Evolutionary conservation across 208 protist genomes (phyloP).

Genomic region (Trypanosoma lewisi): DNA sequence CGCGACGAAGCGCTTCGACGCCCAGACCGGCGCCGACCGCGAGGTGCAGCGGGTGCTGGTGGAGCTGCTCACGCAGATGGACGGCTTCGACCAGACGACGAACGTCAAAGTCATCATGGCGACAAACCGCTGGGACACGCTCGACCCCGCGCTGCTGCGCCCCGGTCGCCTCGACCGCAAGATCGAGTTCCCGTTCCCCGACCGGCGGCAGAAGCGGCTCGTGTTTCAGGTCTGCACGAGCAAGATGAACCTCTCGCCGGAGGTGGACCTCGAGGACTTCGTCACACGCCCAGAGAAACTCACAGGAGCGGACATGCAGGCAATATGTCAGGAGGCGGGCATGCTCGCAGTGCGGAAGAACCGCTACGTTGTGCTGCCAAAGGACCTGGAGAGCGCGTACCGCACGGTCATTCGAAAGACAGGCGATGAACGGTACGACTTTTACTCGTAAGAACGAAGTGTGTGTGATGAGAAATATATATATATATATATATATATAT

Average conservation of each 20-base stretch:
- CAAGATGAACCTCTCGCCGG: slow-evolving; percentile 98
- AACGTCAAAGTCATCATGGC: slow-evolving; percentile 99
- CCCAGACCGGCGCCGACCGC: slow-evolving; percentile 98
- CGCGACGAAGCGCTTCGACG: slow-evolving; percentile 99
- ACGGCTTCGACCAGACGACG: slow-evolving; percentile 98
- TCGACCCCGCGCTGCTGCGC: slow-evolving; percentile 99
- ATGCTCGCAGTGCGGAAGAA: slow-evolving; percentile 99
- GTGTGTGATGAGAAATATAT: slow-evolving; percentile 4
- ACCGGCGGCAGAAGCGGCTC: slow-evolving; percentile 98
- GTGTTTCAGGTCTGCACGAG: slow-evolving; percentile 98
- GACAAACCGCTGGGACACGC: slow-evolving; percentile 99
- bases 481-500: slow-evolving; percentile 9
- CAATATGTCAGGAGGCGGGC: slow-evolving; percentile 98
- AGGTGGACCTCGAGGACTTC: slow-evolving; percentile 98
- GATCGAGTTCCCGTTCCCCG: slow-evolving; percentile 98
- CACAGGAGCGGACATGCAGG: slow-evolving; percentile 97
- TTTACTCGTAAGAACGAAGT: slow-evolving; percentile 58
- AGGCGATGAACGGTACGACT: slow-evolving; percentile 79
- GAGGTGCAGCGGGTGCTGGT: slow-evolving; percentile 99
- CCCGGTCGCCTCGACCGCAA: slow-evolving; percentile 97
- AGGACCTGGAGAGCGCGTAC: slow-evolving; percentile 99
- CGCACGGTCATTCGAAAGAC: slow-evolving; percentile 84
- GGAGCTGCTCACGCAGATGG: slow-evolving; percentile 99
- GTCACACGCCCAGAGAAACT: slow-evolving; percentile 98
- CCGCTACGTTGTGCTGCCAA: slow-evolving; percentile 98